These are phyloP conservation scores for Mucor piriformis DNA, from an alignment of 371 early-diverging fungal species.

Conservation along the genomic window DNA sequence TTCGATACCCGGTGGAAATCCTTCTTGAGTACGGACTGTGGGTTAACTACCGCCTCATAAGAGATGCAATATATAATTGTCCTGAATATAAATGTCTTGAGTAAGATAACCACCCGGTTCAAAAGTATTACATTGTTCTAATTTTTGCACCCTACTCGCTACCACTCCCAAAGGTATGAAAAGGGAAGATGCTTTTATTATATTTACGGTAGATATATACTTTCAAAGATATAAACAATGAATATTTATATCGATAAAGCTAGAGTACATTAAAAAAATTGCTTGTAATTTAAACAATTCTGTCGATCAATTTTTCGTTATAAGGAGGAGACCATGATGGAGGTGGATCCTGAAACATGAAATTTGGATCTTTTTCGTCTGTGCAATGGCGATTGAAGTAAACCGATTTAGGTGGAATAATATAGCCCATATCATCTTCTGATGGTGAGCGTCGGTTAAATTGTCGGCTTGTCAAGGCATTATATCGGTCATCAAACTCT, in stretches of 20 bases:
- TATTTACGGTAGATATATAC: too few relatives aligned
- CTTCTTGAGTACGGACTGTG: too few relatives aligned
- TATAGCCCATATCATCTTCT: slow-evolving; percentile 10
- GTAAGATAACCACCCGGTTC: too few relatives aligned
- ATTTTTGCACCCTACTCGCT: too few relatives aligned
- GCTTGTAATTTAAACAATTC: background rate
- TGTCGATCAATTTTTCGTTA: slow-evolving; percentile 3
- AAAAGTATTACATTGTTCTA: too few relatives aligned
- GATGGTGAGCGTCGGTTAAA: slow-evolving; percentile 19
- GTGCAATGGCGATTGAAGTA: slow-evolving; percentile 8
- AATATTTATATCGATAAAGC: background rate
- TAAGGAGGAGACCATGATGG: slow-evolving; percentile 22
- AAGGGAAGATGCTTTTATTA: too few relatives aligned
- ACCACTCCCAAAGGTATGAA: too few relatives aligned
- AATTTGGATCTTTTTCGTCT: slow-evolving; percentile 8
- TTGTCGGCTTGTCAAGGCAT: slow-evolving; percentile 32
- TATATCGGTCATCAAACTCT: slow-evolving; percentile 43
- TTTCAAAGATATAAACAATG: too few relatives aligned
- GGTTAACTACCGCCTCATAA: too few relatives aligned
- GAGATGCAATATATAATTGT: too few relatives aligned
- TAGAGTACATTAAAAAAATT: background rate
- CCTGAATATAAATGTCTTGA: too few relatives aligned
- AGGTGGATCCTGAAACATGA: slow-evolving; percentile 20
- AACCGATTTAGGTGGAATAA: slow-evolving; percentile 15
- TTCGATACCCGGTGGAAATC: too few relatives aligned